phyloP scores from a whole-genome alignment of 2,329 filamentous ascomycete species.

The Cladorrhinum sp. region DNA sequence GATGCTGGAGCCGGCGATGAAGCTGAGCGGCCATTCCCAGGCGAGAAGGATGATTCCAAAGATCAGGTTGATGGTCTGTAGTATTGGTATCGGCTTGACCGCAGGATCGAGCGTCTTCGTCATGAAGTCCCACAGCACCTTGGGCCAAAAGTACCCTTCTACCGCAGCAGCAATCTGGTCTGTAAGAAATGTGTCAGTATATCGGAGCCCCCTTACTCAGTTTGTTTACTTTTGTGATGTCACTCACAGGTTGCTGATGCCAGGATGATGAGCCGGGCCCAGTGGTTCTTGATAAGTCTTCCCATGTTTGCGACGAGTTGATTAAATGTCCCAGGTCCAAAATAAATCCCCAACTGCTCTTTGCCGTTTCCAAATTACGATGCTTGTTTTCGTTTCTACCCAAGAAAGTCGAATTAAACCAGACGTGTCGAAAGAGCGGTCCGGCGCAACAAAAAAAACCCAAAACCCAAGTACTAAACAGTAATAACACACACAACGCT shows the following conservation, averaged over 20 bases:
- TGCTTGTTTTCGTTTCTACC: not conserved
- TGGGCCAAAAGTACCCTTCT: slow-evolving; percentile 95
- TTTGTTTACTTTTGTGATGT: not conserved
- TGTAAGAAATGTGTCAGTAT: slow-evolving; percentile 40
- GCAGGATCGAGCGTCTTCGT: slow-evolving; percentile 84
- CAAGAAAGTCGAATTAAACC: slow-evolving; percentile 5
- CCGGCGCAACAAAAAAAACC: slow-evolving; percentile 8
- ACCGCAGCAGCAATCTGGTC: slow-evolving; percentile 84
- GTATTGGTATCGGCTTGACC: slow-evolving; percentile 80
- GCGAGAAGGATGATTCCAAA: slow-evolving; percentile 74
- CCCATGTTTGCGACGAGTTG: slow-evolving; percentile 62
- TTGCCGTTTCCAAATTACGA: slow-evolving; percentile 11
- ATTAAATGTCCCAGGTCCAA: slow-evolving; percentile 2
- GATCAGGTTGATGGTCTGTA: slow-evolving; percentile 87
- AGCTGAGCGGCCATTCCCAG: slow-evolving; percentile 85
- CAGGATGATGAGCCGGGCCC: slow-evolving; percentile 90
- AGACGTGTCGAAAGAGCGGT: slow-evolving; percentile 15
- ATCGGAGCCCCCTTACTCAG: not conserved
- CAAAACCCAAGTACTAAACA: slow-evolving; percentile 22
- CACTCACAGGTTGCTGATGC: slow-evolving; percentile 72
- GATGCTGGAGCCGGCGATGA: slow-evolving; percentile 71
- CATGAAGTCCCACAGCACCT: slow-evolving; percentile 96
- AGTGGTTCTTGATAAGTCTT: slow-evolving; percentile 99
- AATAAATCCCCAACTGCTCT: slow-evolving; percentile 20
- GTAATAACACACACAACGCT: slow-evolving; percentile 27